phyloP scores from a whole-genome alignment of 2,329 filamentous ascomycete species.

The Pseudocercospora cruenta region DNA sequence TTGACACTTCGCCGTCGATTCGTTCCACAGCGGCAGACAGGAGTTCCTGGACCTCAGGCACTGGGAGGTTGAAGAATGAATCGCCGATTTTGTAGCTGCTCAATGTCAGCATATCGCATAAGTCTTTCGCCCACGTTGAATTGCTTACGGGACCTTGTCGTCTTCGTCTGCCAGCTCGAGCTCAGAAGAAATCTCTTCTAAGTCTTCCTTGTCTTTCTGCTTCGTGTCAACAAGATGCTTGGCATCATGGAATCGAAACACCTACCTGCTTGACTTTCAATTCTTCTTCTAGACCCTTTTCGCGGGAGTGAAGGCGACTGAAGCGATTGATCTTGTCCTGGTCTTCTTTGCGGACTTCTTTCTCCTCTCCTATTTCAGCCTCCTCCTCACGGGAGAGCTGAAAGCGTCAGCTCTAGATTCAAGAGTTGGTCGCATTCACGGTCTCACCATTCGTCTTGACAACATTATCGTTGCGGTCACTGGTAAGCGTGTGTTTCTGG shows the following conservation, averaged over 20 bases:
- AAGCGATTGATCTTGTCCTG: conserved; percentile 99
- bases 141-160: conserved; percentile 80
- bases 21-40: conserved; percentile 70
- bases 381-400: conserved; percentile 96
- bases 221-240: conserved; percentile 3
- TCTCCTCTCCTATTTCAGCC: conserved; percentile 73
- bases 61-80: conserved; percentile 84
- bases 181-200: conserved; percentile 89
- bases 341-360: conserved; percentile 92
- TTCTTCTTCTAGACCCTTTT: conserved; percentile 77
- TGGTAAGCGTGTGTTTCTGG: background rate
- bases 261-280: conserved; percentile 76
- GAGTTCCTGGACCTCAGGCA: conserved; percentile 84
- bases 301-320: conserved; percentile 88
- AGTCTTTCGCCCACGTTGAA: background rate
- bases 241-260: conserved; percentile 13
- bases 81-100: conserved; percentile 93
- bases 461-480: conserved; percentile 11
- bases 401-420: background rate
- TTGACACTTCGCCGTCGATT: conserved; percentile 75
- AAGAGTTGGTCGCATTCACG: background rate
- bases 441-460: conserved; percentile 22
- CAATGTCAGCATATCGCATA: conserved; percentile 19
- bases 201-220: conserved; percentile 97
- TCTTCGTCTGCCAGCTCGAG: conserved; percentile 95